Conservation (phyloP, 176 grass and related monocot species). For the Carex pumila region DNA sequence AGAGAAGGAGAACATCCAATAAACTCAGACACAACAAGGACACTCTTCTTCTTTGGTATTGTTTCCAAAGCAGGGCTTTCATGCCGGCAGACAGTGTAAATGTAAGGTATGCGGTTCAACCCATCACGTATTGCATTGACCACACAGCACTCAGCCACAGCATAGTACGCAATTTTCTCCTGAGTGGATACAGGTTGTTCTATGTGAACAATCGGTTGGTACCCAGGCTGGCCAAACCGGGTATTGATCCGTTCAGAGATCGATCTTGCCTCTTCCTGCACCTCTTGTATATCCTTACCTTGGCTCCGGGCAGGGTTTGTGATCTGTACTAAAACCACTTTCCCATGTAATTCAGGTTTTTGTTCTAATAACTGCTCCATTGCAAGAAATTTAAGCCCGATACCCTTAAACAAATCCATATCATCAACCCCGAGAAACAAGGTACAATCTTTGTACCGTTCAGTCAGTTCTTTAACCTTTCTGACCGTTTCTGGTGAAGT, state of each 20-base stretch:
- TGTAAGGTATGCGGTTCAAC: constrained; percentile 86
- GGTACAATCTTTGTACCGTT: constrained; percentile 47
- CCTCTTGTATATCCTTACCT: constrained; percentile 83
- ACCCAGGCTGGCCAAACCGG: constrained; percentile 57
- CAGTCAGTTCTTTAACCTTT: constrained; percentile 30
- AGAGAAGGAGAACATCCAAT: constrained; percentile 89
- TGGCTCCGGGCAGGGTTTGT: constrained; percentile 77
- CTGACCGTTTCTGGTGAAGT: constrained; percentile 49
- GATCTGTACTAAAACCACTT: constrained; percentile 76
- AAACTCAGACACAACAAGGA: constrained; percentile 83
- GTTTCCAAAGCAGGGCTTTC: constrained; percentile 39
- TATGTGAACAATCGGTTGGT: constrained; percentile 60
- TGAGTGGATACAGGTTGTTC: constrained; percentile 33
- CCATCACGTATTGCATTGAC: constrained; percentile 83
- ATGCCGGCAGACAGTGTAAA: constrained; percentile 86
- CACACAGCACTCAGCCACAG: constrained; percentile 69
- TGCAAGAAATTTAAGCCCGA: constrained; percentile 85
- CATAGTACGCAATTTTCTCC: constrained; percentile 86
- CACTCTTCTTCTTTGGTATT: constrained; percentile 45
- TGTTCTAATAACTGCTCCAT: constrained; percentile 82
- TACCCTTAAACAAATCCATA: constrained; percentile 90
- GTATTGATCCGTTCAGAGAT: constrained; percentile 73
- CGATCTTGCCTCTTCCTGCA: constrained; percentile 47
- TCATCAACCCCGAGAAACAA: constrained; percentile 90
- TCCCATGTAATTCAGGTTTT: constrained; percentile 46